Evolutionary conservation across 202 grass and related monocot species (phyloP).

Genomic region (Setaria italica): DNA sequence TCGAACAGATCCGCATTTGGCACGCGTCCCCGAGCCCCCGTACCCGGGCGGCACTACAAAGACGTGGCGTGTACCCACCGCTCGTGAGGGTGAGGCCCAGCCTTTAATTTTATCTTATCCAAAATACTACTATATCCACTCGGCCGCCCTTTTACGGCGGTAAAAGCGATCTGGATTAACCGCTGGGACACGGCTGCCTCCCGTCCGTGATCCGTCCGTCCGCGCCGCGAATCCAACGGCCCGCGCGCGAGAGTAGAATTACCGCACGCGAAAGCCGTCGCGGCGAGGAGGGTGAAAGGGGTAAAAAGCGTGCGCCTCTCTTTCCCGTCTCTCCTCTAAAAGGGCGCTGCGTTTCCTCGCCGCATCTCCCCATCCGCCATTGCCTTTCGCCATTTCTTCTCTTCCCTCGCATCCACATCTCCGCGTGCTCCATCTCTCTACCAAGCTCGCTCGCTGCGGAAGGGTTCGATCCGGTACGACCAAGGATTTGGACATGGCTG

Average conservation of each 20-base stretch:
- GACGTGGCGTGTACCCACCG: background rate
- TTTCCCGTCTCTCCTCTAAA: background rate
- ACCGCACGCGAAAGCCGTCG: conserved; percentile 31
- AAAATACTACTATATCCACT: conserved; percentile 50
- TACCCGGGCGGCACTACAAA: background rate
- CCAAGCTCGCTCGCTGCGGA: background rate
- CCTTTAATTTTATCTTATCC: conserved; percentile 44
- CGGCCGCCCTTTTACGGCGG: background rate
- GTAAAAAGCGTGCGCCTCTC: conserved; percentile 3
- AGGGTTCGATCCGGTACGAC: background rate
- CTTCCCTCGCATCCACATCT: background rate
- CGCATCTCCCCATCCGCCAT: conserved; percentile 42
- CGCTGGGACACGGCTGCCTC: too few species aligned
- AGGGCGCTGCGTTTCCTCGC: conserved; percentile 14
- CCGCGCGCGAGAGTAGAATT: rapidly evolving
- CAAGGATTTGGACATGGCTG: conserved; percentile 42
- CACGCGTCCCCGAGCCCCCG: background rate
- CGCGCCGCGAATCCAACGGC: background rate
- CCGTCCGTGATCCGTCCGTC: background rate
- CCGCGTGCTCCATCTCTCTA: background rate
- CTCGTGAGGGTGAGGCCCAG: conserved; percentile 16
- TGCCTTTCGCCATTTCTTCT: background rate
- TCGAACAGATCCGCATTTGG: background rate
- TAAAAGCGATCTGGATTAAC: background rate
- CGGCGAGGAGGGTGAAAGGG: background rate